Evolutionary conservation across 2,329 filamentous ascomycete species (phyloP).

Genomic region (Ascochyta viciae-villosae): DNA sequence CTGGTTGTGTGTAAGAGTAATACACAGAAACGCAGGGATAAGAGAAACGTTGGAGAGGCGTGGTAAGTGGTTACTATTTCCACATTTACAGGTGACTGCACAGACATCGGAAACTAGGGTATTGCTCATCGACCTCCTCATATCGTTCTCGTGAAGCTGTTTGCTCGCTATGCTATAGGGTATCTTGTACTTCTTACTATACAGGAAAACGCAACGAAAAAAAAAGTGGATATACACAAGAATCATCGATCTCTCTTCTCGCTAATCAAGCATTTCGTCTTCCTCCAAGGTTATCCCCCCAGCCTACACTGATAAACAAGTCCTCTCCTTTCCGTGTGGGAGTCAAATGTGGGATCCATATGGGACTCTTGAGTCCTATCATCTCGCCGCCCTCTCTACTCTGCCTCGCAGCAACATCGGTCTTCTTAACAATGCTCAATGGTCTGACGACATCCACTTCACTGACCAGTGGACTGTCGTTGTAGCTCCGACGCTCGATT

Average conservation of each 20-base stretch:
- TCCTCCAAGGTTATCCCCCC: constrained; percentile 10
- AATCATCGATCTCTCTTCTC: background rate
- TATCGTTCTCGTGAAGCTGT: background rate
- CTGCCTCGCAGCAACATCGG: background rate
- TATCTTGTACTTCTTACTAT: constrained; percentile 1
- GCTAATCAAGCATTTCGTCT: background rate
- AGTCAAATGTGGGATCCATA: constrained; percentile 70
- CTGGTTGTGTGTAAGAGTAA: too few species aligned
- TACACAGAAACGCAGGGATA: too few species aligned
- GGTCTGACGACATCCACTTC: constrained; percentile 29
- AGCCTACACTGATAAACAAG: constrained; percentile 58
- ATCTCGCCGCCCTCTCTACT: constrained; percentile 22
- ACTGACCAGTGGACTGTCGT: constrained; percentile 37
- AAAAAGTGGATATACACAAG: constrained; percentile 5
- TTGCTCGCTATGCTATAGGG: background rate
- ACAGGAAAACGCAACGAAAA: background rate
- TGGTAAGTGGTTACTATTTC: background rate
- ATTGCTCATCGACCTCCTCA: background rate
- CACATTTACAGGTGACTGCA: background rate
- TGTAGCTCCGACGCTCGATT: constrained; percentile 24
- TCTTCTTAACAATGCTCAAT: constrained; percentile 30
- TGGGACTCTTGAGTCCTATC: constrained; percentile 52
- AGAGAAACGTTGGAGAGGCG: too few species aligned
- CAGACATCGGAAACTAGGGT: background rate
- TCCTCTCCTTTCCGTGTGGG: constrained; percentile 72